Evolutionary conservation across 2,329 filamentous ascomycete genomes (phyloP), one percentile per base, ranked within the genome.

Genomic region (Diplodia intermedia): DNA sequence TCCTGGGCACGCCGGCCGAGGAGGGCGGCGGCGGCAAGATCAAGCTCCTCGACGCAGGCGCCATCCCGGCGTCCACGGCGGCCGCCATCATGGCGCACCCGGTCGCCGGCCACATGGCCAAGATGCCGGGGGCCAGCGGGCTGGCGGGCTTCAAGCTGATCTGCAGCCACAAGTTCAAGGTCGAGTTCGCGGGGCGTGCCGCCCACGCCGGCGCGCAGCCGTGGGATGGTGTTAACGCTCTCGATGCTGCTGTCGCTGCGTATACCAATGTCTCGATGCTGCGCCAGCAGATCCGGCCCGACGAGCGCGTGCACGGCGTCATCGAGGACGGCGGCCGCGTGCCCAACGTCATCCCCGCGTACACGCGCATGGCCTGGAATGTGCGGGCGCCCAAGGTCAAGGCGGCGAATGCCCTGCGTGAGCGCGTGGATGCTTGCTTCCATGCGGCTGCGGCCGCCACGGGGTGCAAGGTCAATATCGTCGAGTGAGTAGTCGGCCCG

Each of bases 1-100:
- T 86, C 40, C 80, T 85, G 49, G 85, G 85, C 20, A 86, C 85
- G 0, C 85, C 85, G 0, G 85, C 83, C 2, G 85, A 86, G 71
- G 85, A 86, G 75, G 82, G 83, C 71, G 82, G 82, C 72, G 84
- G 84, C 14, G 84, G 83, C 31, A 86, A 86, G 72, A 81, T 85
- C 65, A 82, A 78, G 38, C 73, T 84, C 14, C 78, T 84, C 38
- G 75, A 82, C 29, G 79, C 78, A 0, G 82, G 82, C 4, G 82
- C 81, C 2, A 82, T 80, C 68, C 47, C 29, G 4, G 3, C 14
- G 4, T 73, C 77, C 18, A 73, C 71, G 14, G 70, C 71, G 11
- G 71, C 71, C 7, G 71, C 73, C 18, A 68, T 73, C 26, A 73
- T 73, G 65, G 72, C 75, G n/a, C 75, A 77, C 60, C 75, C 75